These are phyloP conservation scores for Colletotrichum orbiculare DNA, from an alignment of 2,329 filamentous ascomycete genomes.

Conservation along the genomic window DNA sequence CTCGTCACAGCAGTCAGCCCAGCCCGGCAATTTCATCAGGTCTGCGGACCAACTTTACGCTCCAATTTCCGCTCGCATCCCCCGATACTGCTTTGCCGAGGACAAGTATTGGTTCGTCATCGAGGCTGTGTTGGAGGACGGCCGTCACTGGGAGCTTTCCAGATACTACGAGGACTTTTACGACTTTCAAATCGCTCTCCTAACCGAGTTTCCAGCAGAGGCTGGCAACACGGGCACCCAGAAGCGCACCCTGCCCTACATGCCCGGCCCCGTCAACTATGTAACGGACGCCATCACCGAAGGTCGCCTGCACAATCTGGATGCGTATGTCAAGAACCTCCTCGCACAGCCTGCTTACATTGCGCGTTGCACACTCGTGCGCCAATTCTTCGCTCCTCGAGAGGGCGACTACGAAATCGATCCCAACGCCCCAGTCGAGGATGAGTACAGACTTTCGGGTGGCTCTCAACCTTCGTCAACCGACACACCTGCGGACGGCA, in stretches of 20 bases:
- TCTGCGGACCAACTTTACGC: constrained; percentile 71
- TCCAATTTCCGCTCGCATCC: constrained; percentile 85
- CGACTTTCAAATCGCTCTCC: constrained; percentile 95
- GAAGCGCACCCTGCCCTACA: constrained; percentile 89
- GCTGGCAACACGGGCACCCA: constrained; percentile 86
- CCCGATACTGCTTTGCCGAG: constrained; percentile 93
- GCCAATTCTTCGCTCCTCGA: constrained; percentile 89
- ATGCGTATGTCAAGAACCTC: constrained; percentile 95
- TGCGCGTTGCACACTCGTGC: constrained; percentile 83
- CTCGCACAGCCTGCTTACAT: constrained; percentile 87
- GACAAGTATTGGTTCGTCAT: constrained; percentile 99
- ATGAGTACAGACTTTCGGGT: constrained; percentile 80
- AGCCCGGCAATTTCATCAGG: constrained; percentile 53
- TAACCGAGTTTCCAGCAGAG: constrained; percentile 92
- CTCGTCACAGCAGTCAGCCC: constrained; percentile 47
- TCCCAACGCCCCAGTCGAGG: constrained; percentile 69
- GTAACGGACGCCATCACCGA: constrained; percentile 98
- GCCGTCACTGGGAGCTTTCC: constrained; percentile 90
- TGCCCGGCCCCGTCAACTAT: constrained; percentile 97
- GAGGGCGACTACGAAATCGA: constrained; percentile 96
- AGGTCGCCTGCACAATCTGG: constrained; percentile 89
- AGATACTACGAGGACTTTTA: constrained; percentile 99
- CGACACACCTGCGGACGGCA: constrained; percentile 68
- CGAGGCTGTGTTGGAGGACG: constrained; percentile 89
- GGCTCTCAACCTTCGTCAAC: constrained; percentile 75